Evolutionary conservation across 257 asterid genomes (phyloP), one percentile per base, ranked within the genome.

Genomic region (Ilex asprella): DNA sequence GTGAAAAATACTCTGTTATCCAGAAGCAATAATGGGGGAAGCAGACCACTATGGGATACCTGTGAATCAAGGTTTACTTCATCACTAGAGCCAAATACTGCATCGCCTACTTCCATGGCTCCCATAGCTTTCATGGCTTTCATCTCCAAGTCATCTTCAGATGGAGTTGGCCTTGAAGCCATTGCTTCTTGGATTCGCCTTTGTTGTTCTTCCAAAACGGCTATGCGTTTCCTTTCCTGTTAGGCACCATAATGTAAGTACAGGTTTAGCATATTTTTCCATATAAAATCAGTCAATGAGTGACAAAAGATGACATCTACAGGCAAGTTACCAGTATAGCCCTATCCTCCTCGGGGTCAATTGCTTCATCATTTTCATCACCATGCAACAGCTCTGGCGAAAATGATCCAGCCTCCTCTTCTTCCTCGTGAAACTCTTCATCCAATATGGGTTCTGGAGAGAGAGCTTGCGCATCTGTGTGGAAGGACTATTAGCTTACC

Each of bases 21-120:
- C 41, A 35, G 41, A 61, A 35, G 56, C 56, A 65, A 50, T 41
- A 70, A 35, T 27, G 66, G 62, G 21, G 56, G 46, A 39, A 62
- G 31, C 14, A 12, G 58, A 30, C 31, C 15, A 32, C 56, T 11
- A 32, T 59, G 11, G 47, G n/a, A 65, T 35, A 67, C 73, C 73
- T 56, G 72, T 43, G 74, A 57, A 69, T 84, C 97, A 41, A 92
- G 84, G 69, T 79, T 92, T 39, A 92, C 79, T 78, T 92, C 99
- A 30, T 85, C 84, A n/a, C 60, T 81, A 49, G 94, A 74, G 69
- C 96, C 96, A 78, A 89, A 92, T n/a, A 87, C 78, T 53, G 73
- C 89, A 78, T 92, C 99, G 49, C 99, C 97, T 75, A 86, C 97
- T 60, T 85, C 99, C 84, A 85, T 76, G 66, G 88, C 78, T 81